Evolutionary conservation across 225 moss, liverwort and hornwort genomes (phyloP), one percentile per base, ranked within the genome.

Genomic region (Sphagnum contortum): DNA sequence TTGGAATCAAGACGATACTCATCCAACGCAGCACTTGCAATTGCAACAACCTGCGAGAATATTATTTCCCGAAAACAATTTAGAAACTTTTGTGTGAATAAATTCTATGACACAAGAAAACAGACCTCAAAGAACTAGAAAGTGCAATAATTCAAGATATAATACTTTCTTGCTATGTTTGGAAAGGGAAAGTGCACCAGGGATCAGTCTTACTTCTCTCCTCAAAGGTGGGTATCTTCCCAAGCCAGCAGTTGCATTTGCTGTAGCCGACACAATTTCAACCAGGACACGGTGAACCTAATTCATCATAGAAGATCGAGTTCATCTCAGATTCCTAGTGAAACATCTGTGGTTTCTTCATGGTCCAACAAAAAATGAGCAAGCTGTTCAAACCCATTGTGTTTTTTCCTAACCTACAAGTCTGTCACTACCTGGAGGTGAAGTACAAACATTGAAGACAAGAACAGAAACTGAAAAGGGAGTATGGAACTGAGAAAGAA

Each of bases 191-290:
- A 29, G 29, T 29, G 29, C 29, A 2, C 52, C 52, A 52, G 7
- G 9, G 52, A 52, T 6, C 6, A 7, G 47, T 49, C 54, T 69
- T 73, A 83, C 83, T 76, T 83, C 83, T n/a, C 83, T 73, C 69
- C 74, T 83, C 49, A 83, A 65, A 59, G 83, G 79, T 68, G 83
- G 83, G 68, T 83, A 83, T 70, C 83, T 68, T 12, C 83, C 79
- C 63, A 83, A 74, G 48, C 83, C 83, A 57, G 83, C 73, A 66
- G 83, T 83, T 8, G 61, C 65, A 66, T 62, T 66, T 53, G 83
- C 83, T 48, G 83, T 79, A 60, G 83, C 71, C 46, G 83, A 79
- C 49, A 83, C 76, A 48, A 83, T 83, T 45, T 83, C 83, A 10
- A 83, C 83, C 55, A 83, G 79, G 60, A 83, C 76, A 49, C 83